Percentiles rank a stretch among this genome's conserved stretches.
phyloP scores from a whole-genome alignment of 1,284 basidiomycete genomes.

The Singerocomus rubriflavus region DNA sequence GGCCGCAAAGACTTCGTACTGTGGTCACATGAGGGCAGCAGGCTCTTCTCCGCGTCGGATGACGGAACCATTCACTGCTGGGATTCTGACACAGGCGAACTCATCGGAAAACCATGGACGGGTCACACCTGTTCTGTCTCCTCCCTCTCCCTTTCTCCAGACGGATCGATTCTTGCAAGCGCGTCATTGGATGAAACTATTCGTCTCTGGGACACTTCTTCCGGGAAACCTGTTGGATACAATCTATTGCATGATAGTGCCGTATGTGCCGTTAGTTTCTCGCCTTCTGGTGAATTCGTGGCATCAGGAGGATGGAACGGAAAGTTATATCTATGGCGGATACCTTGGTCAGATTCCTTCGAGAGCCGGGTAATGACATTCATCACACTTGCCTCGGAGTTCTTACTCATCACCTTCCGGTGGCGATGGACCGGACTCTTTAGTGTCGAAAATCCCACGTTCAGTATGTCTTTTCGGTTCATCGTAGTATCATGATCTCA shows the following conservation, averaged over 20 bases:
- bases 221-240: not conserved
- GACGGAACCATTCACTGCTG: conserved; percentile 11
- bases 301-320: fast-evolving
- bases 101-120: conserved; percentile 5
- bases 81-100: conserved; percentile 6
- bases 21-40: conserved; percentile 15
- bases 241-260: not conserved
- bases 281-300: conserved; percentile 5
- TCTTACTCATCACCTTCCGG: too few relatives aligned
- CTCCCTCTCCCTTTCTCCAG: conserved; percentile 10
- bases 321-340: not conserved
- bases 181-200: conserved; percentile 1
- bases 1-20: not conserved
- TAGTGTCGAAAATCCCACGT: too few relatives aligned
- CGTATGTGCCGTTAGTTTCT: not conserved
- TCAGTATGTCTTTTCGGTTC: too few relatives aligned
- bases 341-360: not conserved
- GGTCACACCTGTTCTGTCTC: not conserved
- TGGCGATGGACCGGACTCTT: too few relatives aligned
- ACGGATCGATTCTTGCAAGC: conserved; percentile 15
- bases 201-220: conserved; percentile 13
- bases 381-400: too few relatives aligned
- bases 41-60: not conserved
- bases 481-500: too few relatives aligned
- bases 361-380: not conserved